These are phyloP conservation scores for Encephalitozoon intestinalis DNA, from an alignment of 371 early-diverging fungal genomes.

Conservation along the genomic window DNA sequence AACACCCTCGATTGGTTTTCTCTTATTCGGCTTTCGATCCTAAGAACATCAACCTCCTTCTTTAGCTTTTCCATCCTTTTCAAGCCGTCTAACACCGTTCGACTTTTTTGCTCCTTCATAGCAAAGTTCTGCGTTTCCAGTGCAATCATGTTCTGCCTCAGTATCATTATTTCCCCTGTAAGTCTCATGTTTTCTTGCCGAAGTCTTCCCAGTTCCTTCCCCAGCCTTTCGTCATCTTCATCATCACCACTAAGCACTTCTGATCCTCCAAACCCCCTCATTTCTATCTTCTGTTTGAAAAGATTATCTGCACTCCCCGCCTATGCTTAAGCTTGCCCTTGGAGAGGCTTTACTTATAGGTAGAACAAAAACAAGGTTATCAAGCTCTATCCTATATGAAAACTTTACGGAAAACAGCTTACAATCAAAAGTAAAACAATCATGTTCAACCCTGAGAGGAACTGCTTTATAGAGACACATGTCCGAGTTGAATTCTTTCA, in stretches of 20 bases:
- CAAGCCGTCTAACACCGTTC: background rate
- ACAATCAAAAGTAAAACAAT: background rate
- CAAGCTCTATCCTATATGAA: background rate
- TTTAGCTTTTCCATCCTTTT: constrained; percentile 9
- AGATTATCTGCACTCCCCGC: background rate
- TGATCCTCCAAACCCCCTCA: background rate
- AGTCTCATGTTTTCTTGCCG: constrained; percentile 36
- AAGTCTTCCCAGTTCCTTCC: background rate
- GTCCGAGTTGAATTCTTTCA: background rate
- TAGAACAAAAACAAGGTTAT: background rate
- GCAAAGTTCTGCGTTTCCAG: constrained; percentile 39
- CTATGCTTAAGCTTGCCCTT: background rate
- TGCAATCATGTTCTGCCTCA: constrained; percentile 33
- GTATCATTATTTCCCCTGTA: constrained; percentile 31
- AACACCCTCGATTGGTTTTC: constrained; percentile 34
- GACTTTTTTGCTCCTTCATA: constrained; percentile 11
- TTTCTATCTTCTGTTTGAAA: background rate
- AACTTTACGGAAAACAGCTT: background rate
- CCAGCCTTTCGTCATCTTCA: background rate
- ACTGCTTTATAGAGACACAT: background rate
- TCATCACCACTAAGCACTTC: background rate
- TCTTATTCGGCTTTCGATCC: constrained; percentile 33
- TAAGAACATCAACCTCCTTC: constrained; percentile 27
- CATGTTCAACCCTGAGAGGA: background rate
- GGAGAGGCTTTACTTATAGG: background rate